Evolutionary conservation across 345 rosid species (phyloP).

Genomic region (Eucalyptus erythrocorys): DNA sequence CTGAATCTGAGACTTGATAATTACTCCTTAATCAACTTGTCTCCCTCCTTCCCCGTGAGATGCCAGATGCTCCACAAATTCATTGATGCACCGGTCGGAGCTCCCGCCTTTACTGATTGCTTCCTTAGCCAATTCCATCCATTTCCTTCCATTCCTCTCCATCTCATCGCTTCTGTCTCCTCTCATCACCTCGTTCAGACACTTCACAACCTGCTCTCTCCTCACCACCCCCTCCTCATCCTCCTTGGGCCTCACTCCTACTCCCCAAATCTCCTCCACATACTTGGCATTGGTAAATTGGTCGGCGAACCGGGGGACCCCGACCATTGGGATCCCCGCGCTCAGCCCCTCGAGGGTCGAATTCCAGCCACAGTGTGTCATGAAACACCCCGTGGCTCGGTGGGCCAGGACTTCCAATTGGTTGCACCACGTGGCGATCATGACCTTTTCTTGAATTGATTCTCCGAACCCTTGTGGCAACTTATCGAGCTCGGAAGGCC

Average conservation of each 20-base stretch:
- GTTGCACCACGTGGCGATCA: conserved; percentile 51
- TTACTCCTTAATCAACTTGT: background rate
- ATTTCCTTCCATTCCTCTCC: conserved; percentile 26
- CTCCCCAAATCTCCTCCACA: conserved; percentile 49
- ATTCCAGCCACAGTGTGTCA: background rate
- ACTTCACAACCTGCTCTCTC: conserved; percentile 29
- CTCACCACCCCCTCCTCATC: conserved; percentile 44
- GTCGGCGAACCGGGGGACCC: conserved; percentile 60
- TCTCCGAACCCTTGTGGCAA: conserved; percentile 38
- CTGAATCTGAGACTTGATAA: background rate
- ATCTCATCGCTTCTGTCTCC: conserved; percentile 36
- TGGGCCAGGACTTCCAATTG: conserved; percentile 56
- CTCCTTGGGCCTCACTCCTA: conserved; percentile 49
- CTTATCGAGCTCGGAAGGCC: conserved; percentile 34
- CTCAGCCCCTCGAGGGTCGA: conserved; percentile 55
- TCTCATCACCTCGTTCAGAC: conserved; percentile 52
- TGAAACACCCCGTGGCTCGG: conserved; percentile 1
- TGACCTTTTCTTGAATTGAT: conserved; percentile 23
- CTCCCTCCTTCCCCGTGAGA: background rate
- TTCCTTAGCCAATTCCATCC: conserved; percentile 40
- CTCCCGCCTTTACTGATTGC: conserved; percentile 53
- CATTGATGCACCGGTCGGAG: conserved; percentile 30
- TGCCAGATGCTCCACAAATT: conserved; percentile 26
- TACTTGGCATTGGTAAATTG: conserved; percentile 56
- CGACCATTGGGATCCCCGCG: conserved; percentile 58